phyloP scores from a whole-genome alignment of 2,329 filamentous ascomycete genomes.

The Coccinonectria pachysandricola region DNA sequence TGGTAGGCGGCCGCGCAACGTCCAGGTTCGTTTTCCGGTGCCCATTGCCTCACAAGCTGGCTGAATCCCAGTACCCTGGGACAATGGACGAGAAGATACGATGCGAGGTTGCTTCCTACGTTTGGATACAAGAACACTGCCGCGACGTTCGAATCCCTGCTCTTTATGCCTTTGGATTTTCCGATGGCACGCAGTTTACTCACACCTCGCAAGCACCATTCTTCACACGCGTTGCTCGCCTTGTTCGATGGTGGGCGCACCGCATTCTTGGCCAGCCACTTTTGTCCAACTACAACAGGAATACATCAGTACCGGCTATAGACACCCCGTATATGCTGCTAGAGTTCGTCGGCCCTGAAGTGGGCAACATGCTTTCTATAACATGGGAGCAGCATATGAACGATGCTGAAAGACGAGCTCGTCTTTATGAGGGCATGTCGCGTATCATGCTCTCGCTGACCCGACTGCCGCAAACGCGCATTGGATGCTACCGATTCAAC shows the following conservation, averaged over 20 bases:
- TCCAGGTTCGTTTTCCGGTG: not conserved
- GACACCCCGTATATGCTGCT: not conserved
- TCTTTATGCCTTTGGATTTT: conserved; percentile 11
- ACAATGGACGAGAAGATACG: conserved; percentile 31
- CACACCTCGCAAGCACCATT: not conserved
- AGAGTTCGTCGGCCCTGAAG: not conserved
- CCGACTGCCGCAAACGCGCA: conserved; percentile 17
- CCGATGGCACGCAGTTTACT: conserved; percentile 1
- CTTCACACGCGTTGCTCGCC: not conserved
- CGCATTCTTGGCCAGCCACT: not conserved
- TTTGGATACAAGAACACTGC: conserved; percentile 28
- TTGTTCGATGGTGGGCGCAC: not conserved
- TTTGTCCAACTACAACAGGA: not conserved
- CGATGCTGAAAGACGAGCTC: conserved; percentile 6
- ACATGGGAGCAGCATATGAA: conserved; percentile 7
- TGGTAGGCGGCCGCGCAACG: too few species aligned
- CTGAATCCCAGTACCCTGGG: conserved; percentile 22
- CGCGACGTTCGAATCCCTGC: conserved; percentile 25
- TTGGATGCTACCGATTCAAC: conserved; percentile 18
- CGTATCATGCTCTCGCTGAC: conserved; percentile 19
- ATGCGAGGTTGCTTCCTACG: conserved; percentile 28
- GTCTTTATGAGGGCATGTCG: conserved; percentile 19
- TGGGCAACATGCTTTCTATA: conserved; percentile 10
- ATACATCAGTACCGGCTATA: not conserved
- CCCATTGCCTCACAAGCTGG: conserved; percentile 25